Percentiles rank a stretch among this genome's conserved stretches.
These are phyloP conservation scores for Mytilinidion resinicola DNA, from an alignment of 495 filamentous ascomycete genomes.

Conservation along the genomic window DNA sequence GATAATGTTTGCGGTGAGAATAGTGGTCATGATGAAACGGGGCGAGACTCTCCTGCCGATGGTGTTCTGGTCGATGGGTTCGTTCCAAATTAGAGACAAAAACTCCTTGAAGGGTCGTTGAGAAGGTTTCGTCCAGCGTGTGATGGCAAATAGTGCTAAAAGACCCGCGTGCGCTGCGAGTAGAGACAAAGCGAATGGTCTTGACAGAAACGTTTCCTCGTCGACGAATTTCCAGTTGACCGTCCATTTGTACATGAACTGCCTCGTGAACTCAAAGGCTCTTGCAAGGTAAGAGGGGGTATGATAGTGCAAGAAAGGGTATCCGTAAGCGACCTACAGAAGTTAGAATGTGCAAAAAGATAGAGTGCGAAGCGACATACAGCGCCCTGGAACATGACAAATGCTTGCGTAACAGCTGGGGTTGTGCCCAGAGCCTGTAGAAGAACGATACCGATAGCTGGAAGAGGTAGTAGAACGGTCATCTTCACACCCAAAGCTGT, in stretches of 20 bases:
- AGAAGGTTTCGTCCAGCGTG: constrained; percentile 52
- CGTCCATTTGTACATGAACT: constrained; percentile 95
- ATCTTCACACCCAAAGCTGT: constrained; percentile 86
- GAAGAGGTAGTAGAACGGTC: constrained; percentile 75
- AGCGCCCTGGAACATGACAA: constrained; percentile 68
- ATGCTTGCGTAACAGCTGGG: constrained; percentile 57
- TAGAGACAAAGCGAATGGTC: constrained; percentile 60
- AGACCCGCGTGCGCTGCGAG: constrained; percentile 62
- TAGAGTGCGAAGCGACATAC: constrained; percentile 36
- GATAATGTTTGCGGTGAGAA: constrained; percentile 73
- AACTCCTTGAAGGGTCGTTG: constrained; percentile 42
- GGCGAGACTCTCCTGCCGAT: constrained; percentile 58
- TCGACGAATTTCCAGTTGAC: constrained; percentile 95
- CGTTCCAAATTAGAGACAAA: constrained; percentile 43
- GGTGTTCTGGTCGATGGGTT: constrained; percentile 50
- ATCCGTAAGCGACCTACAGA: constrained; percentile 55
- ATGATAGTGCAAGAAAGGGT: constrained; percentile 68
- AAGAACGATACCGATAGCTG: constrained; percentile 67
- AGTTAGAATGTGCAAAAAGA: constrained; percentile 3
- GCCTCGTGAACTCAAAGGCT: constrained; percentile 83
- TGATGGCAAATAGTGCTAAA: constrained; percentile 53
- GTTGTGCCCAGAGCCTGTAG: constrained; percentile 61
- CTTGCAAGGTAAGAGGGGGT: constrained; percentile 63
- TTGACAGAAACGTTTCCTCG: constrained; percentile 75
- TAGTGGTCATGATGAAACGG: constrained; percentile 66